Conservation (phyloP, 345 rosid species). For the Citrus cavaleriei region DNA sequence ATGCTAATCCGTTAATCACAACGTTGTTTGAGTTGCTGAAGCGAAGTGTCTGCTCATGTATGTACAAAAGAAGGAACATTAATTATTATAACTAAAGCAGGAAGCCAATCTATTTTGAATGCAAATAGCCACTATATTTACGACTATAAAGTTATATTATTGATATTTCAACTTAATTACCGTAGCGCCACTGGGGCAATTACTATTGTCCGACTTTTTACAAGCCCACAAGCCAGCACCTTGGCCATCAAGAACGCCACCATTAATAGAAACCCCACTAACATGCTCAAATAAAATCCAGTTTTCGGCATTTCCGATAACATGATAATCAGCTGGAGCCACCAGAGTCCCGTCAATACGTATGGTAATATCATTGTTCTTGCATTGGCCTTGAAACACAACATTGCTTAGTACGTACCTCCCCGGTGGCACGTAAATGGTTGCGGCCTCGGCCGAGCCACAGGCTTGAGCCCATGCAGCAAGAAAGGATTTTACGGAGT, state of each 20-base stretch:
- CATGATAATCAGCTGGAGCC: constrained; percentile 52
- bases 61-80: neutral
- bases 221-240: constrained; percentile 69
- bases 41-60: neutral
- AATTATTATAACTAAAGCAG: neutral
- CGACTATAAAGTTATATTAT: too few species aligned
- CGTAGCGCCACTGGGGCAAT: constrained; percentile 67
- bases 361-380: constrained; percentile 36
- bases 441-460: constrained; percentile 40
- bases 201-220: constrained; percentile 44
- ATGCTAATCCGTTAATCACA: too few species aligned
- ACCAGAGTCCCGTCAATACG: constrained; percentile 59
- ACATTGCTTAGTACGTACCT: constrained; percentile 36
- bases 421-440: constrained; percentile 52
- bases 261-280: constrained; percentile 44
- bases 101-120: too few species aligned
- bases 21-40: too few species aligned
- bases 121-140: too few species aligned
- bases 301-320: constrained; percentile 33
- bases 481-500: constrained; percentile 53
- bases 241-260: constrained; percentile 63
- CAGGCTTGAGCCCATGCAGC: constrained; percentile 58
- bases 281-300: constrained; percentile 54
- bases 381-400: constrained; percentile 60
- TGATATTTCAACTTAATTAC: constrained; percentile 11